Evolutionary conservation across 306 rosid species (phyloP).

Genomic region (Begonia fuchsioides): DNA sequence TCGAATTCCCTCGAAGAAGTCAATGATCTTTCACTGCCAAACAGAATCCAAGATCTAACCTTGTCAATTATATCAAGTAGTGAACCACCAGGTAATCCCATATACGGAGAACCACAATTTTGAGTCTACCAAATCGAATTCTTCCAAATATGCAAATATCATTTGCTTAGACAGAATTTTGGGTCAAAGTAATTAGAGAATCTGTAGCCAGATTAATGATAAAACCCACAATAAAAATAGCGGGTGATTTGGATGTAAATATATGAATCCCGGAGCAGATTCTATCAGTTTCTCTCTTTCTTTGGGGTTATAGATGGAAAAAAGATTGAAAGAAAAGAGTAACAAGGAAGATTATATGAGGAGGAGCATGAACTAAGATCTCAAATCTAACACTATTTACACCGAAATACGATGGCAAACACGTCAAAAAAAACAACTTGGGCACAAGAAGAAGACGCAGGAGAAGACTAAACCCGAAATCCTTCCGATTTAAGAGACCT

Average conservation of each 20-base stretch:
- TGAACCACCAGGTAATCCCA: conserved; percentile 94
- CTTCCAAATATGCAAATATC: no score
- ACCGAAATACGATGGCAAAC: conserved; percentile 18
- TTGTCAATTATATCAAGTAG: conserved; percentile 51
- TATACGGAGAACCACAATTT: conserved; percentile 23
- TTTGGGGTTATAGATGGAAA: conserved; percentile 9
- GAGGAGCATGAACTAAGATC: conserved; percentile 14
- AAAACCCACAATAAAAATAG: conserved; percentile 57
- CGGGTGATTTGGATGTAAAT: conserved; percentile 31
- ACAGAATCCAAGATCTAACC: conserved; percentile 53
- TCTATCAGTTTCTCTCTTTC: conserved; percentile 13
- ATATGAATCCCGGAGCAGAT: conserved; percentile 9
- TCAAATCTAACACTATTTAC: conserved; percentile 36
- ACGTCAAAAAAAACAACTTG: conserved; percentile 11
- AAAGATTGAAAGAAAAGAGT: conserved; percentile 4
- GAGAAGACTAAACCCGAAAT: conserved; percentile 6
- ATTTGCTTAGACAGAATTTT: no score
- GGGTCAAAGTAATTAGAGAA: no score
- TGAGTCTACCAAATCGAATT: conserved; percentile 16
- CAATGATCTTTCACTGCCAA: conserved; percentile 26
- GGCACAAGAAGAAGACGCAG: conserved; percentile 2
- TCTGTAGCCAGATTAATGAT: conserved; percentile 15
- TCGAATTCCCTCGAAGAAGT: conserved; percentile 26
- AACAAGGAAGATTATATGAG: conserved; percentile 40
- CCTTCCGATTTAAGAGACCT: conserved; percentile 42